Base-by-base conservation (phyloP, 1,284 basidiomycete genomes). In the Psilocybe mexicana region DNA sequence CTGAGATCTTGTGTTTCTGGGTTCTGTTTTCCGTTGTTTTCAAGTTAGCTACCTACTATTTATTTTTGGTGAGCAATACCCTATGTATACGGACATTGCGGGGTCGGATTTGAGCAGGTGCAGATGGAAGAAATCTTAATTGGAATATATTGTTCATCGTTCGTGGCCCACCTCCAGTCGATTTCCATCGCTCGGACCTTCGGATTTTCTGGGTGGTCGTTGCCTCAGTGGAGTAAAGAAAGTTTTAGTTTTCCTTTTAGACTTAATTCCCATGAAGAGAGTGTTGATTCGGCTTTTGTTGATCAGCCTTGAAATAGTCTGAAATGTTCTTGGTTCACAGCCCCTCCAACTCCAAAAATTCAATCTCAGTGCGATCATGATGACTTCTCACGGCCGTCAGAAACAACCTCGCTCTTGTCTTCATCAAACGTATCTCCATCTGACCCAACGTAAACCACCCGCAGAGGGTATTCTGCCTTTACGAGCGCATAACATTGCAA, bases 381-480 rank as follows among this genome's bases (percentile, higher is more conserved):
- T 49, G 38, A 43, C 23, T 57, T 57, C 56, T 57, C 56, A 57
- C 56, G 38, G 51, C 49, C 49, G 55, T 52, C 55, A 52, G 49
- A 52, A 18, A 40, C 44, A 52, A 33, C 50, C 42, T 56, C 42
- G 23, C 38, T 48, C 46, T 6, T 28, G 25, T 24, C 45, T 5
- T n/a, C 45, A n/a, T 35, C 23, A 30, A 35, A 26, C 42, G 12
- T 52, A 52, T 38, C 50, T 57, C 55, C 55, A 47, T 52, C 26
- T 43, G 49, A 23, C 51, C 28, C 26, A 11, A 23, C 28, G 18
- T 26, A 23, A 53, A 53, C 12, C 38, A 40, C 3, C 38, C 38
- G 38, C n/a, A 40, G 12, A n/a, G 38, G 12, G 30, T 8, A 33
- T 33, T 33, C 30, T 33, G 30, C 8, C 30, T 33, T 6, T 33